phyloP scores from a whole-genome alignment of 768 basidiomycete genomes.

The Lactarius sanguifluus region DNA sequence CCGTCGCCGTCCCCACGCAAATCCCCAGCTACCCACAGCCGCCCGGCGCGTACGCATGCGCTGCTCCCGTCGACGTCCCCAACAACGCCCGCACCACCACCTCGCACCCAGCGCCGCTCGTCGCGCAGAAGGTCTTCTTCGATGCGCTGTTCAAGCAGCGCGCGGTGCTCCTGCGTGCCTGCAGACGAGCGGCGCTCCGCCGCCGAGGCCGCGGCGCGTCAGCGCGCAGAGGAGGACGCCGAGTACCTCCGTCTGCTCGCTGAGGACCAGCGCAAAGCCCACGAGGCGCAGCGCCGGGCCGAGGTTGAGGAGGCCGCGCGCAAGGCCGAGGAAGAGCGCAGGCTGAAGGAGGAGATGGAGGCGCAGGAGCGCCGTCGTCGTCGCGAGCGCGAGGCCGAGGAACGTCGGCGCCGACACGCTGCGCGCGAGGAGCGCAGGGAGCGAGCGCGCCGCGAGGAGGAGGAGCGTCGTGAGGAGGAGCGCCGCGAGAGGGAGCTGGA shows the following conservation, averaged over 20 bases:
- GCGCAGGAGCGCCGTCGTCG: neutral
- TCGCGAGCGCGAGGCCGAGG: slow-evolving; percentile 2
- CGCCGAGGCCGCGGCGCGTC: neutral
- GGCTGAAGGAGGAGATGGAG: neutral
- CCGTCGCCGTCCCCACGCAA: neutral
- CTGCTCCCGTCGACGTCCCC: neutral
- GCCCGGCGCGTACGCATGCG: slow-evolving; percentile 8
- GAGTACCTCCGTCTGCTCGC: neutral
- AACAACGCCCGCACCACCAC: too few relatives aligned
- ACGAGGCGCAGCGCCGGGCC: slow-evolving; percentile 12
- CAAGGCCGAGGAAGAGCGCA: neutral
- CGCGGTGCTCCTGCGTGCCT: neutral
- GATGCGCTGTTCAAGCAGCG: slow-evolving; percentile 11
- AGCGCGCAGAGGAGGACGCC: slow-evolving; percentile 3
- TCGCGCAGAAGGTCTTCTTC: slow-evolving; percentile 12
- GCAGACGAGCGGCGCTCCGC: neutral
- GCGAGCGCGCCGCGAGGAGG: slow-evolving; percentile 9
- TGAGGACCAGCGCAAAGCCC: slow-evolving; percentile 9
- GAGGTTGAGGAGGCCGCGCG: slow-evolving; percentile 13
- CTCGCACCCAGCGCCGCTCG: neutral
- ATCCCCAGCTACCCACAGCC: neutral
- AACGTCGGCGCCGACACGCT: neutral
- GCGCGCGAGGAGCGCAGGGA: slow-evolving; percentile 7
- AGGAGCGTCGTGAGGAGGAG: neutral
- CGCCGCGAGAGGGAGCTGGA: slow-evolving; percentile 4